Conservation (phyloP, 805 yeast species). For the Saccharomycopsis javanensis region DNA sequence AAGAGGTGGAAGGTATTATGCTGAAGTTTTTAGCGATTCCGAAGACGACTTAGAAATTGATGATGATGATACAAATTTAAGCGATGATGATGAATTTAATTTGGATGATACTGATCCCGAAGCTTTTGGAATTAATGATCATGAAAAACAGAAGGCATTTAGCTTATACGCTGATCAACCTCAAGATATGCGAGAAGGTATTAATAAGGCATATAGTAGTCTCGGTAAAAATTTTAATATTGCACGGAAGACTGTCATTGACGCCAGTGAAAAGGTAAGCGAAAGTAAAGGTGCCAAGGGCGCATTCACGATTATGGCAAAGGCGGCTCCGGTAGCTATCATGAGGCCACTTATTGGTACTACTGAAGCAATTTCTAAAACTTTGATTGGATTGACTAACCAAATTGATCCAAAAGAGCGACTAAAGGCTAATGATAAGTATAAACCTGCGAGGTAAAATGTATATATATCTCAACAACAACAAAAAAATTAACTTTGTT, state of each 20-base stretch:
- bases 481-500: too few species aligned
- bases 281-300: constrained; percentile 58
- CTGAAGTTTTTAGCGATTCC: constrained; percentile 21
- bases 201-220: constrained; percentile 63
- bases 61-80: not conserved
- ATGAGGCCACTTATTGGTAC: constrained; percentile 87
- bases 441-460: constrained; percentile 29
- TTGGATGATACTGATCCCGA: constrained; percentile 17
- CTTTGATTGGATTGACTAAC: constrained; percentile 76
- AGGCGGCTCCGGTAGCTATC: constrained; percentile 71
- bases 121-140: constrained; percentile 20
- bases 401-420: constrained; percentile 61
- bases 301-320: constrained; percentile 57
- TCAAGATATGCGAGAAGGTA: constrained; percentile 54
- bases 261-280: constrained; percentile 51
- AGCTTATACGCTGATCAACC: constrained; percentile 88
- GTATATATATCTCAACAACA: too few species aligned
- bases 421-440: constrained; percentile 55
- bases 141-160: constrained; percentile 34
- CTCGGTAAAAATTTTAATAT: constrained; percentile 56
- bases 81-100: constrained; percentile 6
- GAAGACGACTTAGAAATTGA: constrained; percentile 22
- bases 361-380: constrained; percentile 77
- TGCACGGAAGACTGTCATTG: constrained; percentile 54
- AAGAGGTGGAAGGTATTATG: constrained; percentile 11